phyloP scores from a whole-genome alignment of 495 filamentous ascomycete species.

The Lophiostoma macrostomum region DNA sequence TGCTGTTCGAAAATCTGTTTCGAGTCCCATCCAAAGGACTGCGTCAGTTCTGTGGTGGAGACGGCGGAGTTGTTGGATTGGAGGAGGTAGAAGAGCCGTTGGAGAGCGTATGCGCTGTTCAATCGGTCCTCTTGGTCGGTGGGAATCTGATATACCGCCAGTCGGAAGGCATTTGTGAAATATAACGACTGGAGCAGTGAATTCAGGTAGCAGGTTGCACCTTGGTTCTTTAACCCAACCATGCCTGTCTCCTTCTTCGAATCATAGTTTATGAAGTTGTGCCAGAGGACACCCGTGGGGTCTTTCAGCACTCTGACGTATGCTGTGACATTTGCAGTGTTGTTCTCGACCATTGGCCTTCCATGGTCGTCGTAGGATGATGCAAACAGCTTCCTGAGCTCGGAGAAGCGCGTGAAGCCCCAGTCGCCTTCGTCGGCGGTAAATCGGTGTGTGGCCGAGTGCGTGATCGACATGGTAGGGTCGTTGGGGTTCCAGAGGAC shows the following conservation, averaged over 20 bases:
- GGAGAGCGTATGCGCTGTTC: slow-evolving; percentile 91
- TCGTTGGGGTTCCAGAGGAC: slow-evolving; percentile 93
- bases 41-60: slow-evolving; percentile 85
- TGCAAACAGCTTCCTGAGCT: slow-evolving; percentile 77
- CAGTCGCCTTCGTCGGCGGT: slow-evolving; percentile 96
- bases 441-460: slow-evolving; percentile 80
- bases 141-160: slow-evolving; percentile 96
- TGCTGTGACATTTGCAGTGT: slow-evolving; percentile 81
- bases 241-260: slow-evolving; percentile 98
- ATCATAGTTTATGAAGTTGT: slow-evolving; percentile 98
- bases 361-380: slow-evolving; percentile 63
- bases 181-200: slow-evolving; percentile 94
- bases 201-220: slow-evolving; percentile 97
- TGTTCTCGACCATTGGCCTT: slow-evolving; percentile 82
- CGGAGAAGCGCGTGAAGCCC: slow-evolving; percentile 93
- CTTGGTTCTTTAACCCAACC: slow-evolving; percentile 96
- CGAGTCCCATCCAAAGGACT: slow-evolving; percentile 97
- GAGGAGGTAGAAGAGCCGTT: slow-evolving; percentile 89
- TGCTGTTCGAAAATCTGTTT: slow-evolving; percentile 98
- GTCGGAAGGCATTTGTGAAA: slow-evolving; percentile 95
- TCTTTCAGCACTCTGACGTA: slow-evolving; percentile 94
- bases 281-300: slow-evolving; percentile 98
- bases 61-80: slow-evolving; percentile 81
- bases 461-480: slow-evolving; percentile 69
- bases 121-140: slow-evolving; percentile 74